Base-by-base conservation (phyloP, 345 rosid genomes). In the Eucalyptus curtisii region DNA sequence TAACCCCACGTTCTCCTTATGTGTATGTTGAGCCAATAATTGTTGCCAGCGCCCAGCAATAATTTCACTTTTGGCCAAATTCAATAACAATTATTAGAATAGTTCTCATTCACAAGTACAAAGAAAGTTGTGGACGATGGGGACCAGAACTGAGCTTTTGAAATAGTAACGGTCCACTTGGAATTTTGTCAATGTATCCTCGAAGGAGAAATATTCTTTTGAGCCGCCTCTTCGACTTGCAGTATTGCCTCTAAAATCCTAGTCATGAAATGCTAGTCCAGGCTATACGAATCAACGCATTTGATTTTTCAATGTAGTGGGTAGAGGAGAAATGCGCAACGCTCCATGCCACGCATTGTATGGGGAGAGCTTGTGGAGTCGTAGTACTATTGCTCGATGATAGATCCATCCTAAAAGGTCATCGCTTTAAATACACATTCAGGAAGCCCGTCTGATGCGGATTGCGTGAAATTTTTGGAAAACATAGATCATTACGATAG, bases 401-500 rank as follows among this genome's bases (percentile, higher is more conserved):
- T 37, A 76, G 47, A 19, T 20, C 25, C 27, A 37, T 13, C 82
- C 47, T 37, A 6, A 20, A 20, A 37, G 27, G 13, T 76, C 47
- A 10, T 76, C 37, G 3, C 71, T n/a, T 37, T 11, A 33, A 68
- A 37, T 76, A 37, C 5, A 5, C 15, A 10, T 37, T 5, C 8
- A 1, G 44, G 4, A 71, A 42, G 8, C 44, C 6, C 0, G 14
- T 37, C 0, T 11, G 3, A 6, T 71, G 7, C 3, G 47, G 25
- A 71, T 19, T 13, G 27, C 3, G 15, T 5, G 22, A 71, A 37
- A 20, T 4, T 40, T 44, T 37, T 76, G 13, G 42, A 7, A 37
- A 76, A 76, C 2, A 13, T 40, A 5, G 82, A 76, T 44, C 30
- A 6, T 40, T 10, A 40, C 47, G 0, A 10, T 22, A 0, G 27